A percentile compares a stretch with the other conserved stretches of the same genome.
Conservation (phyloP, 495 filamentous ascomycete genomes). For the Lineolata rhizophorae region DNA sequence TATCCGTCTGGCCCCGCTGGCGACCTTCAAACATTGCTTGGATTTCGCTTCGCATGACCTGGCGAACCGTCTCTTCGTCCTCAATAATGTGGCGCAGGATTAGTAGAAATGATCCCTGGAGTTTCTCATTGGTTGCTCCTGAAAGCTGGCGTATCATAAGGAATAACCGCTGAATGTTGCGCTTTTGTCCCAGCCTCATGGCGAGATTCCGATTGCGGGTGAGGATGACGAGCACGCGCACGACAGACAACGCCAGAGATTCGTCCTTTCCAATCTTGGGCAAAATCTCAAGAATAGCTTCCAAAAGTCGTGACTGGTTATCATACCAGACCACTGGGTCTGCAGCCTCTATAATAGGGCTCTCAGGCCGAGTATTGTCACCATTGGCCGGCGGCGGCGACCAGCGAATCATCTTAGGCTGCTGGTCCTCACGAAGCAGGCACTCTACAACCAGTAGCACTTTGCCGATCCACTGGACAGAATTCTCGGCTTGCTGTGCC, state of each 20-base stretch:
- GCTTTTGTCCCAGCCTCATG: constrained; percentile 57
- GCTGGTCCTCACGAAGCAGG: constrained; percentile 65
- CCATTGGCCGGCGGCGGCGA: constrained; percentile 32
- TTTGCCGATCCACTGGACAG: constrained; percentile 80
- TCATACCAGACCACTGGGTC: constrained; percentile 44
- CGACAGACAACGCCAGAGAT: constrained; percentile 58
- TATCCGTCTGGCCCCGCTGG: constrained; percentile 40
- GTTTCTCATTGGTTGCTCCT: constrained; percentile 45
- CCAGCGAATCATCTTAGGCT: constrained; percentile 55
- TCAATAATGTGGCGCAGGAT: constrained; percentile 85
- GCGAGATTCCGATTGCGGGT: constrained; percentile 61
- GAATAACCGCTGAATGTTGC: constrained; percentile 73
- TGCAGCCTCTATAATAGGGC: constrained; percentile 30
- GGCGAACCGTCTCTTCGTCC: constrained; percentile 72
- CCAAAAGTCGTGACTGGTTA: constrained; percentile 45
- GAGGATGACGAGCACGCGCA: constrained; percentile 73
- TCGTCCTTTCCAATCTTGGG: constrained; percentile 75
- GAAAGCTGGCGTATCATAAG: constrained; percentile 85
- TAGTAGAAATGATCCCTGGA: constrained; percentile 66
- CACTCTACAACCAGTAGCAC: constrained; percentile 80
- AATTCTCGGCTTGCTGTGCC: constrained; percentile 42
- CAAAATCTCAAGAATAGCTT: constrained; percentile 56
- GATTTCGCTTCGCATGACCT: constrained; percentile 88
- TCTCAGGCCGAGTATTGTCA: constrained; percentile 25
- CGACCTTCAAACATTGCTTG: constrained; percentile 45